Base-by-base conservation (phyloP, 2,329 filamentous ascomycete genomes). In the Herpotrichia juniperi region DNA sequence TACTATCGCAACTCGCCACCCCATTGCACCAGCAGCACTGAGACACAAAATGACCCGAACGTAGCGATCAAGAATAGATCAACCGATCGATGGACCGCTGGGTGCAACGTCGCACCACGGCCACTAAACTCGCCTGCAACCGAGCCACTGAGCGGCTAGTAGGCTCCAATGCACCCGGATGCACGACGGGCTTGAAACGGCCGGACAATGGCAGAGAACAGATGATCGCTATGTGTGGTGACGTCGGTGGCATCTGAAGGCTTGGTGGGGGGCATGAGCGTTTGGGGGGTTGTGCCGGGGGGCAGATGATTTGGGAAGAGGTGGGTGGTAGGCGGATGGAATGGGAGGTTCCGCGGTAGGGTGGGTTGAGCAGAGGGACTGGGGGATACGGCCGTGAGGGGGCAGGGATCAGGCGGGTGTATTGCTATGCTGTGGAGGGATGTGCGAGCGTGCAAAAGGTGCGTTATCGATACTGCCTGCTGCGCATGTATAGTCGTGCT, bases 101-200 rank as follows among this genome's bases (percentile, higher is more conserved):
- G 49, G 57, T 65, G 62, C 48, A 61, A 64, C 61, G 58, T 65
- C 57, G 42, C 55, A 64, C 62, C 45, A 31, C 26, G 26, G 30
- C 16, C 32, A 48, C 39, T 52, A 49, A 35, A 3, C 43, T 34
- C 43, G 53, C 51, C 56, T 52, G 54, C 52, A 53, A 50, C 57
- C 56, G 59, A 59, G 50, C 56, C 51, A 58, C 44, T 51, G 54
- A 45, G 46, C 37, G 26, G 39, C 37, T 34, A 44, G 42, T 45
- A 48, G 42, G 51, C 42, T 46, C 30, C 53, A 53, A 26, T 51
- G 46, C 35, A 44, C 49, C 46, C 51, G 50, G 34, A 47, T 44
- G 48, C 47, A 53, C 48, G 44, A 49, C 46, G 49, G 31, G 50
- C 39, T 46, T 58, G 55, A 52, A 53, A 59, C 56, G 51, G 25